phyloP scores from a whole-genome alignment of 2,329 filamentous ascomycete species.

The Biscogniauxia sp. region DNA sequence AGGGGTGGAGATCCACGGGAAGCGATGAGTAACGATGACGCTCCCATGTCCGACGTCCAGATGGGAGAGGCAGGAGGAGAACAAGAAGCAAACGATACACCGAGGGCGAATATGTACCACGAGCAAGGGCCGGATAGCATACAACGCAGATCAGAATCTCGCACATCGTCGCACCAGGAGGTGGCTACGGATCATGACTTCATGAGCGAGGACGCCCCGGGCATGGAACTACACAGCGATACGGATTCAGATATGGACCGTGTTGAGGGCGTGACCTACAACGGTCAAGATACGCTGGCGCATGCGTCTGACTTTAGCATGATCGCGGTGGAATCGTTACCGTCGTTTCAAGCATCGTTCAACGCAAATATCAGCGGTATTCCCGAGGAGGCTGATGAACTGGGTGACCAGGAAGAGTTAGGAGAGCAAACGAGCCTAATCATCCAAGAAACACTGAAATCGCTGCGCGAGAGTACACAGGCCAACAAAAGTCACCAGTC shows the following conservation, averaged over 20 bases:
- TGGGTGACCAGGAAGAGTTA: constrained; percentile 51
- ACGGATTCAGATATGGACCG: constrained; percentile 23
- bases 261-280: constrained; percentile 16
- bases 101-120: constrained; percentile 11
- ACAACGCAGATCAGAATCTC: constrained; percentile 11
- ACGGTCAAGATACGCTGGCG: constrained; percentile 40
- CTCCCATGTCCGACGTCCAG: constrained; percentile 8
- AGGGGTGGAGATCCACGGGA: constrained; percentile 7
- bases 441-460: constrained; percentile 54
- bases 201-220: constrained; percentile 23
- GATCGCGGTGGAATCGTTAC: constrained; percentile 56
- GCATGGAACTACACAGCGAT: constrained; percentile 29
- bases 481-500: constrained; percentile 18
- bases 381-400: constrained; percentile 38
- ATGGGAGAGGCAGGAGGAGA: background rate
- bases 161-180: constrained; percentile 17
- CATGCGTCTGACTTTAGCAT: constrained; percentile 55
- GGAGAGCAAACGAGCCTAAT: constrained; percentile 57
- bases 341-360: constrained; percentile 41
- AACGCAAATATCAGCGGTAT: constrained; percentile 40
- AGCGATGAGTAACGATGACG: constrained; percentile 1
- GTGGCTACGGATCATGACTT: constrained; percentile 11
- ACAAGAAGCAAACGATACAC: constrained; percentile 7
- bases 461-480: constrained; percentile 40
- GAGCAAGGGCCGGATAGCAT: constrained; percentile 3